Base-by-base conservation (phyloP, 148 eudicot genomes). In the Spergularia bocconei region DNA sequence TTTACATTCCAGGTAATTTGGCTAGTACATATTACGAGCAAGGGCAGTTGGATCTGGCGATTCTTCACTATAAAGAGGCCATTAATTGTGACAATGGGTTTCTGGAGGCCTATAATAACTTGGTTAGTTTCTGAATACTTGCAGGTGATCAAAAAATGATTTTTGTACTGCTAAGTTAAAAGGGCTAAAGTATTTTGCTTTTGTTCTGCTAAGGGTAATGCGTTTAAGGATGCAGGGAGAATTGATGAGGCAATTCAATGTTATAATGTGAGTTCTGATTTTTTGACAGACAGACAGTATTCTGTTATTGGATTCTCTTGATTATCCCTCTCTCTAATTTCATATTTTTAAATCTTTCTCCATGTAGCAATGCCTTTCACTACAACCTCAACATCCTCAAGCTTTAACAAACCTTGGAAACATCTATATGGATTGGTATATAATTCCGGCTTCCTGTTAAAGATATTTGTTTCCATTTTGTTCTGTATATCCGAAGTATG, bases 331-430 rank as follows among this genome's bases (percentile, higher is more conserved):
- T 33, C 60, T 74, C 78, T 79, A 48, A 80, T 55, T 25, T 48
- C 20, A n/a, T 56, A 13, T 56, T 78, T 63, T 41, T 61, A 70
- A 51, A 15, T 81, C 56, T 77, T 74, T 16, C 48, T 63, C 51
- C 79, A 44, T 85, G 79, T 74, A 94, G 98, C 97, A 94, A 90
- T 94, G 98, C 79, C 88, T 94, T 63, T 73, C 93, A 72, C 75
- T 94, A 58, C 91, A 89, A 83, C 96, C 98, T 55, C 87, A 83
- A 77, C 98, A 94, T 82, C 98, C 98, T 54, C 98, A 91, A 79
- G 97, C 98, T 61, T 85, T 94, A 39, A 91, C 98, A 14, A 94
- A 91, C 79, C 98, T 94, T 71, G 98, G 98, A 74, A 94, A 94
- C 81, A 91, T 91, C 17, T 94, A 91, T 69, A 91, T 94, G 98